A percentile compares a stretch with the other conserved stretches of the same genome.
Evolutionary conservation across 176 grass and related monocot genomes (phyloP).

Genomic region (Eragrostis nindensis): DNA sequence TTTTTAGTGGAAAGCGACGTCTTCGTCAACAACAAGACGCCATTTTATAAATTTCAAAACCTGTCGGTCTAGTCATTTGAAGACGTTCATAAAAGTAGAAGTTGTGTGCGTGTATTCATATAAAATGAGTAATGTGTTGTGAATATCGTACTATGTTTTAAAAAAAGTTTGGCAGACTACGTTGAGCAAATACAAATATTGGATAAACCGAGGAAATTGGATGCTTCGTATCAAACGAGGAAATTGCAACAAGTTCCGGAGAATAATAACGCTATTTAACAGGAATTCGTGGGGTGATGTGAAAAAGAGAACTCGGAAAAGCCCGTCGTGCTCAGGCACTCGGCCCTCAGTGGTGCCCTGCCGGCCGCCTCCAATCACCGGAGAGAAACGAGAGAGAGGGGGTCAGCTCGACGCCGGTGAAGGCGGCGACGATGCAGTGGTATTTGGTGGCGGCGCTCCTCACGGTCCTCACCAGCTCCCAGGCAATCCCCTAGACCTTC

Average conservation of each 20-base stretch:
- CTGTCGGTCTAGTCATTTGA: too few relatives aligned
- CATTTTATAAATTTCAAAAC: too few relatives aligned
- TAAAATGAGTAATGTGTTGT: too few relatives aligned
- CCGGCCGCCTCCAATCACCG: conserved; percentile 14
- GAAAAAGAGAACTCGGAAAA: neutral
- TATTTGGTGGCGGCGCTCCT: conserved; percentile 80
- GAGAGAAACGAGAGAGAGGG: neutral
- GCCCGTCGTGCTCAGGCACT: neutral
- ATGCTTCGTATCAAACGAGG: too few relatives aligned
- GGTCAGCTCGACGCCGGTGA: neutral
- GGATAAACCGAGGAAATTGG: too few relatives aligned
- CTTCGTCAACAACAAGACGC: too few relatives aligned
- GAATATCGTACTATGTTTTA: too few relatives aligned
- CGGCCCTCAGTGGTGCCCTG: neutral
- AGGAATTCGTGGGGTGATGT: neutral
- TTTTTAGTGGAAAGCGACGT: too few relatives aligned
- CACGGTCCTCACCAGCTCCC: conserved; percentile 94
- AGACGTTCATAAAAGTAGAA: too few relatives aligned
- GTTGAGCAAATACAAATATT: too few relatives aligned
- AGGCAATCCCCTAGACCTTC: conserved; percentile 42
- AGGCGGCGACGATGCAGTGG: conserved; percentile 68
- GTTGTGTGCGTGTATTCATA: too few relatives aligned
- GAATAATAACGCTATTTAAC: neutral
- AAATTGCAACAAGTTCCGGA: neutral
- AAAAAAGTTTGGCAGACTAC: too few relatives aligned